Conservation (phyloP, 768 basidiomycete genomes). For the Boletus tomentosulus region DNA sequence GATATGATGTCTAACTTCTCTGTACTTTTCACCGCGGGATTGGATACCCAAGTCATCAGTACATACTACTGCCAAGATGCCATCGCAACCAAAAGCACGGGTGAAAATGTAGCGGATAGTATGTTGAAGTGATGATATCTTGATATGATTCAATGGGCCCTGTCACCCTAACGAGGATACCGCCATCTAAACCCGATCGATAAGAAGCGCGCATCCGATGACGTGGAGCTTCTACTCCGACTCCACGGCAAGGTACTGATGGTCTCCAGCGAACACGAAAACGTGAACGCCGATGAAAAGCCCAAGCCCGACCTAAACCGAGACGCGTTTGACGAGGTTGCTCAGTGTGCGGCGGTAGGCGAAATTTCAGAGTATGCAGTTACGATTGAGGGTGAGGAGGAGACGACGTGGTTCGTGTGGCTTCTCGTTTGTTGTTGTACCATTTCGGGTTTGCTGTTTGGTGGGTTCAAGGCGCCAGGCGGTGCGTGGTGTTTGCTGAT, state of each 20-base stretch:
- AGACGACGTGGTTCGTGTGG: conserved; percentile 73
- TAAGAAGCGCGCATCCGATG: not conserved
- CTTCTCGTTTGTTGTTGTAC: conserved; percentile 70
- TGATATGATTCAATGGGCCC: no score
- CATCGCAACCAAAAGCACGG: no score
- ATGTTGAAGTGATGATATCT: not conserved
- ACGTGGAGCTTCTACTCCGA: not conserved
- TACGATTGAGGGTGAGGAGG: conserved; percentile 61
- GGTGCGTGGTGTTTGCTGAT: not conserved
- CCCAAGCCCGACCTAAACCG: not conserved
- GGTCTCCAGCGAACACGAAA: not conserved
- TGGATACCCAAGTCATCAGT: no score
- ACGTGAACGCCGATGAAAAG: conserved; percentile 4
- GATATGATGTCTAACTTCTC: no score
- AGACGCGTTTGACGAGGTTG: conserved; percentile 15
- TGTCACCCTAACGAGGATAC: not conserved
- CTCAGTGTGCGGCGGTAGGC: conserved; percentile 25
- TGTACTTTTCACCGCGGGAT: no score
- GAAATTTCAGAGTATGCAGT: conserved; percentile 59
- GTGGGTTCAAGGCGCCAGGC: conserved; percentile 35
- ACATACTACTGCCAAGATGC: no score
- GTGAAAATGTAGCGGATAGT: not conserved
- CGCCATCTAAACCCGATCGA: not conserved
- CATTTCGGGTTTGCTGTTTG: conserved; percentile 73
- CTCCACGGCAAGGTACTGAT: not conserved